Percentiles rank a stretch among this genome's conserved stretches.
Evolutionary conservation across 129 eudicot genomes (phyloP).

Genomic region (Silybum marianum): DNA sequence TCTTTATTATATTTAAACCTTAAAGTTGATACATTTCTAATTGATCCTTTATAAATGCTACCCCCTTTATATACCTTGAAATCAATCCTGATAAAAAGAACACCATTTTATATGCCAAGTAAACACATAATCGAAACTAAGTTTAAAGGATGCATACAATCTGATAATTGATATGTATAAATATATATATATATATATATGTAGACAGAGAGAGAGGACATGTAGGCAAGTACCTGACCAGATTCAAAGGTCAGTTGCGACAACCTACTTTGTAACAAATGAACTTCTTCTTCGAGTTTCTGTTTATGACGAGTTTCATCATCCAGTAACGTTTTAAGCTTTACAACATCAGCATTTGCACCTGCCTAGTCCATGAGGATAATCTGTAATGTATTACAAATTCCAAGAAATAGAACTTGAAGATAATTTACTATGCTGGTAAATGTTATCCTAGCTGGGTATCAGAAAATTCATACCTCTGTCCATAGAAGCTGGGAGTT

Average conservation of each 20-base stretch:
- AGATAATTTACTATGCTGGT: background rate
- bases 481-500: conserved; percentile 46
- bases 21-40: background rate
- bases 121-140: no score
- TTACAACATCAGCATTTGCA: conserved; percentile 52
- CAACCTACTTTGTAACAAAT: conserved; percentile 60
- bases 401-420: conserved; percentile 1
- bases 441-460: conserved; percentile 7
- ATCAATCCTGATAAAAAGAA: background rate
- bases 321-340: conserved; percentile 61
- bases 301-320: conserved; percentile 67
- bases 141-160: background rate
- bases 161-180: background rate
- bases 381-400: conserved; percentile 20
- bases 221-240: conserved; percentile 50
- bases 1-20: background rate
- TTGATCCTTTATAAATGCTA: background rate
- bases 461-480: conserved; percentile 45
- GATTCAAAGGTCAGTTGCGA: conserved; percentile 65
- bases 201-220: no score
- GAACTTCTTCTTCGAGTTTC: conserved; percentile 81
- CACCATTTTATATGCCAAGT: background rate
- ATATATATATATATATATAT: no score
- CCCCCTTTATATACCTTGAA: background rate
- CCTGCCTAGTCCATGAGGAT: conserved; percentile 54